Evolutionary conservation across 345 rosid species (phyloP), one percentile per base, ranked within the genome.

Genomic region (Heritiera fomes): DNA sequence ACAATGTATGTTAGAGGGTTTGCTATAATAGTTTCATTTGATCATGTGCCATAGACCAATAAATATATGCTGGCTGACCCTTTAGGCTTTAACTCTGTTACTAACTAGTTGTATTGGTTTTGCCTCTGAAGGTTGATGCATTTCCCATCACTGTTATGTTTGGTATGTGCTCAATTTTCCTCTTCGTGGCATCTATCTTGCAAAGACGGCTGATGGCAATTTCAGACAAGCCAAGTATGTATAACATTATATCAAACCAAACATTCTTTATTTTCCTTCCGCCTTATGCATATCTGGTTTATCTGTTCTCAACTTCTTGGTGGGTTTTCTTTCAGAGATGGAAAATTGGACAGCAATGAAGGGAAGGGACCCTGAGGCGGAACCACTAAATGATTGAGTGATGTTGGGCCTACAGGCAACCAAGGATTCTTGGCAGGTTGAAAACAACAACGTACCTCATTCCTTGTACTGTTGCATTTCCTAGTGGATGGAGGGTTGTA

Each of bases 201-300:
- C 97, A 96, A 84, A 89, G 93, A 81, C 90, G 97, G 80, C 91
- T 96, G 68, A 85, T 91, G 94, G 82, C 84, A 78, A 89, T 94
- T 81, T 81, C 88, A 45, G 97, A 92, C 30, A 96, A 86, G 84
- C 87, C 97, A 78, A 96, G 99, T 94, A 86, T 75, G 93, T 85
- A 40, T n/a, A 68, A 79, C 41, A 53, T 50, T 75, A 61, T 13
- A 2, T 53, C 8, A 15, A 32, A 45, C 7, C 61, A 12, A 49
- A 14, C 50, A 67, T 59, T 4, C 45, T 20, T 49, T 40, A 6
- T 64, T 9, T 55, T 49, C 32, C 30, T 18, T 47, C 34, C 15
- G 49, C 8, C 14, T n/a, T 47, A 6, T 49, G 59, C n/a, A 61
- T 60, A 13, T 45, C 59, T 12, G 34, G 47, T 28, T 46, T 3